Percentiles rank a stretch among this genome's conserved stretches.
These are phyloP conservation scores for Psidium friedrichsthalianum DNA, from an alignment of 345 rosid genomes.

Conservation along the genomic window DNA sequence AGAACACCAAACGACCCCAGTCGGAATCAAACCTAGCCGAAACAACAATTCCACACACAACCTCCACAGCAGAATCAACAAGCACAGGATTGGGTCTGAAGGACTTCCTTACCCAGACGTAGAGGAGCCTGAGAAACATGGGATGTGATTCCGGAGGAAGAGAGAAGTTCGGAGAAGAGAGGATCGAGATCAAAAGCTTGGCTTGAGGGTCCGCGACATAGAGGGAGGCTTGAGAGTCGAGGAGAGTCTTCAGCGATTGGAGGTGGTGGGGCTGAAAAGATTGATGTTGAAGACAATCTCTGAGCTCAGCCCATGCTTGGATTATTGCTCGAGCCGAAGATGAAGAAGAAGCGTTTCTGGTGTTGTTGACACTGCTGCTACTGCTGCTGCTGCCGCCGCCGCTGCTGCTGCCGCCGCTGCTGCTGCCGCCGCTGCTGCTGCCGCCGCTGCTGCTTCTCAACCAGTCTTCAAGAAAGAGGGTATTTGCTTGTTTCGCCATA, in stretches of 20 bases:
- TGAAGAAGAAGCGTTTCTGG: conserved; percentile 12
- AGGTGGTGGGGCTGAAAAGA: conserved; percentile 41
- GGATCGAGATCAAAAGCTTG: conserved; percentile 61
- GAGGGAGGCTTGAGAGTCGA: conserved; percentile 51
- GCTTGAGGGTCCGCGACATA: conserved; percentile 95
- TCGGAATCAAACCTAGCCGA: conserved; percentile 8
- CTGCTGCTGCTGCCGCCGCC: no score
- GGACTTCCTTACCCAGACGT: conserved; percentile 83
- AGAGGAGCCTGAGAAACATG: conserved; percentile 56
- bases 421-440: no score
- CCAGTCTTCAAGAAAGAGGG: conserved; percentile 73
- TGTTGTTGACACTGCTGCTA: neutral
- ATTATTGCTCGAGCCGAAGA: conserved; percentile 69
- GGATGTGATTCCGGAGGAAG: conserved; percentile 52
- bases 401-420: no score
- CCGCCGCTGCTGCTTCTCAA: conserved; percentile 33
- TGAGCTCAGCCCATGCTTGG: conserved; percentile 86
- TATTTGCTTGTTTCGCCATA: conserved; percentile 55
- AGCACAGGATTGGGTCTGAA: conserved; percentile 50
- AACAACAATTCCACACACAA: conserved; percentile 27
- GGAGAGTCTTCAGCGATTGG: conserved; percentile 56
- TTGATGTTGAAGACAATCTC: conserved; percentile 47
- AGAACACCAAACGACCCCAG: conserved; percentile 34
- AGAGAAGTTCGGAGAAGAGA: conserved; percentile 29
- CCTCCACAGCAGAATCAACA: conserved; percentile 53